Percentiles rank a stretch among this genome's conserved stretches.
Evolutionary conservation across 208 protist species (phyloP).

Genomic region (Leishmania lainsoni): DNA sequence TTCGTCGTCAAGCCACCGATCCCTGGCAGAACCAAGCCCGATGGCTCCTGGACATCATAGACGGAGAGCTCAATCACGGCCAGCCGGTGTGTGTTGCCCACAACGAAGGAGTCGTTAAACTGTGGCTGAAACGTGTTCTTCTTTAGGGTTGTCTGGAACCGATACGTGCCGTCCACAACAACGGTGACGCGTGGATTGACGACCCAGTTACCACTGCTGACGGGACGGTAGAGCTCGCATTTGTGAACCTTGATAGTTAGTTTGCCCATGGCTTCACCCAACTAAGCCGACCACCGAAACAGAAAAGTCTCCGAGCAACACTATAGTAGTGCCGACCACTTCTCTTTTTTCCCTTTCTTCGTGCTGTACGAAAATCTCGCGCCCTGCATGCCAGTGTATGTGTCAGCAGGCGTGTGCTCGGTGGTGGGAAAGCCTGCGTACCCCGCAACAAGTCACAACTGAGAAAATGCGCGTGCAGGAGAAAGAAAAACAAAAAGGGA

Average conservation of each 20-base stretch:
- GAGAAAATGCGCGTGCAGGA: neutral
- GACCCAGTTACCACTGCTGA: conserved; percentile 25
- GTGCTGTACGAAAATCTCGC: neutral
- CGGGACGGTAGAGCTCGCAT: conserved; percentile 46
- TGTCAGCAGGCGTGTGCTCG: neutral
- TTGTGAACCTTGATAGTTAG: conserved; percentile 59
- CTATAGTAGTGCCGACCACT: neutral
- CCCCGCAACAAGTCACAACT: neutral
- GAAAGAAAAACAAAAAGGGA: neutral
- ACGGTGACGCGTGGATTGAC: conserved; percentile 60
- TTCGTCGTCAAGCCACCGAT: conserved; percentile 27
- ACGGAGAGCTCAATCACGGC: conserved; percentile 70
- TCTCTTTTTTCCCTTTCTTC: neutral
- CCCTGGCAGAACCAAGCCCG: conserved; percentile 31
- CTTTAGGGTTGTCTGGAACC: conserved; percentile 62
- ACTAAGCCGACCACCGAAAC: neutral
- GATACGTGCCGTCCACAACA: conserved; percentile 69
- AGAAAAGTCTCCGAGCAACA: neutral
- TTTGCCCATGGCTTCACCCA: conserved; percentile 50
- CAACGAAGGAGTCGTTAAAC: conserved; percentile 75
- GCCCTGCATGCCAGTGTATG: neutral
- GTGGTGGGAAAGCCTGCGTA: neutral
- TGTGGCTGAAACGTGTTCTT: conserved; percentile 39
- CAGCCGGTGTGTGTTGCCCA: conserved; percentile 80
- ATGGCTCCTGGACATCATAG: conserved; percentile 52